phyloP scores from a whole-genome alignment of 139 green algal species.

The Pycnococcus provasolii region DNA sequence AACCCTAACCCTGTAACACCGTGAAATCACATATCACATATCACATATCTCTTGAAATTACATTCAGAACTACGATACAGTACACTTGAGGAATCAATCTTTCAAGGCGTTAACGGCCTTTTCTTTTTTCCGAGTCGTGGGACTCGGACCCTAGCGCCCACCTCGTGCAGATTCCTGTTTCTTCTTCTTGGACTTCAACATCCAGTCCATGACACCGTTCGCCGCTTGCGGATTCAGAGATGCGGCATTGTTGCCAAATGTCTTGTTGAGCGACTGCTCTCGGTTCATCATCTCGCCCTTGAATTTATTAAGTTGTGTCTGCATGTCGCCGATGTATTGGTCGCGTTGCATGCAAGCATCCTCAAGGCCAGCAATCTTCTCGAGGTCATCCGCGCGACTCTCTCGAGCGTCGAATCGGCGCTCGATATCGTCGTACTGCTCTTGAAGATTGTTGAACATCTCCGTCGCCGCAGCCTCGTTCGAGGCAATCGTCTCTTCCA shows the following conservation, averaged over 20 bases:
- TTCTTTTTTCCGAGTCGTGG: too few species aligned
- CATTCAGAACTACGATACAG: too few species aligned
- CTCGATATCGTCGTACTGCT: not conserved
- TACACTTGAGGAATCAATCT: too few species aligned
- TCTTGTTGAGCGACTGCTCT: not conserved
- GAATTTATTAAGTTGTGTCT: not conserved
- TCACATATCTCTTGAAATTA: not conserved
- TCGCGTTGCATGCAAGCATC: not conserved
- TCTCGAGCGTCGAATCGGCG: not conserved
- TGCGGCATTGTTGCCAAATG: not conserved
- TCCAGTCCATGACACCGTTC: constrained; percentile 1
- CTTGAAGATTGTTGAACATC: too few species aligned
- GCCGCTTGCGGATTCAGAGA: not conserved
- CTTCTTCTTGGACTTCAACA: constrained; percentile 1
- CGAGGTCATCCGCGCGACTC: not conserved
- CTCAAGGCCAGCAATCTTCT: not conserved
- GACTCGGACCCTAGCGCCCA: too few species aligned
- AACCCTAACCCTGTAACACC: too few species aligned
- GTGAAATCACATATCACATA: too few species aligned
- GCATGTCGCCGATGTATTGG: not conserved
- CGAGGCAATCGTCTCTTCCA: too few species aligned
- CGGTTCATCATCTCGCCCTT: not conserved
- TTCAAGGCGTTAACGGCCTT: too few species aligned
- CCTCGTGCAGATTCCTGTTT: not conserved
- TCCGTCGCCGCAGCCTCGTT: too few species aligned